Base-by-base conservation (phyloP, 768 basidiomycete genomes). In the Sporobolomyces roseus region DNA sequence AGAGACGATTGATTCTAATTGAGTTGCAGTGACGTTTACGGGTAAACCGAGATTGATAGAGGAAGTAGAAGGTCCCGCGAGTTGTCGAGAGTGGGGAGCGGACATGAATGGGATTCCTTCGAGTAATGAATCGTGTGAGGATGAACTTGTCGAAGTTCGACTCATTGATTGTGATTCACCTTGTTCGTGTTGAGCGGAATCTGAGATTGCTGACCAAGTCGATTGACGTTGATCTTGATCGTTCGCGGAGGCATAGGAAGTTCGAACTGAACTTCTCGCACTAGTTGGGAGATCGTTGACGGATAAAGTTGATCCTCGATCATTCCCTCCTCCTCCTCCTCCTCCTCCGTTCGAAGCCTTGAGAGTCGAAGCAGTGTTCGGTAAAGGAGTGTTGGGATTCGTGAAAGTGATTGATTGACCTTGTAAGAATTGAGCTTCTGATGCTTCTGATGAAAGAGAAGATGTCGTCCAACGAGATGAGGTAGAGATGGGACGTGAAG, bases 81-180 rank as follows among this genome's bases (percentile, higher is more conserved):
- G n/a, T 38, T 19, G 36, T 36, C 14, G 63, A 30, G 38, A n/a
- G n/a, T n/a, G n/a, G n/a, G 61, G 41, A 12, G 73, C 52, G 0
- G 63, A 54, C 46, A 74, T 38, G 65, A 74, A 74, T 1, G 74
- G 70, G 23, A 74, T 70, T 4, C 70, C 74, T 12, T 63, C 74
- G 52, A 74, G 68, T 23, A 72, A 41, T 23, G 70, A 72, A 19
- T 65, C 33, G 51, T 67, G 70, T 41, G 36, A 53, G 27, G 55
- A 27, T 6, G 23, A 53, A 43, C 58, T 58, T 21, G 62, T 64
- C 56, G 68, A 69, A 25, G 45, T 48, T 19, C 68, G 51, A 33
- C 43, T 54, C 51, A 35, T 45, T 30, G n/a, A 46, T 50, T 68
- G 25, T 10, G 56, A 43, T 5, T 38, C 58, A 27, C 38, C 38